Evolutionary conservation across 495 filamentous ascomycete species (phyloP).

Genomic region (Lepraria neglecta): DNA sequence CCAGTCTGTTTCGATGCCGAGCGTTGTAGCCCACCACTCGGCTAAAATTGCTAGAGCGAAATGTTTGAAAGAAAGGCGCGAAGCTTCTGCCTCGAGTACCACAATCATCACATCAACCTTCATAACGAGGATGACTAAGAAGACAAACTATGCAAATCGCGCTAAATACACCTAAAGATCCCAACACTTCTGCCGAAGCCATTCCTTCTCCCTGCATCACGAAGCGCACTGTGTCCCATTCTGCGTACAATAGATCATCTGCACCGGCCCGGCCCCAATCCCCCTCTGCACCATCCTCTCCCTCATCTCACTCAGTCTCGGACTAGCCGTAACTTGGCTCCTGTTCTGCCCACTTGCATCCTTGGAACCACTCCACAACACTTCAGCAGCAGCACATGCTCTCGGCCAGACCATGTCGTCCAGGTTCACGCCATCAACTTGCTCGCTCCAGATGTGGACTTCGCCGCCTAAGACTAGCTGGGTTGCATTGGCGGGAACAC

Average conservation of each 20-base stretch:
- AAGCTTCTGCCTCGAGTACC: no score
- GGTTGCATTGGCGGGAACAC: constrained; percentile 48
- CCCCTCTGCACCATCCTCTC: constrained; percentile 26
- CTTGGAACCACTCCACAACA: constrained; percentile 25
- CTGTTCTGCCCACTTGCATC: constrained; percentile 22
- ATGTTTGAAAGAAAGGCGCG: no score
- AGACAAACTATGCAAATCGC: background rate
- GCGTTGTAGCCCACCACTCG: no score
- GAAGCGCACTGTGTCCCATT: constrained; percentile 15
- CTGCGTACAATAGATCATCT: constrained; percentile 26
- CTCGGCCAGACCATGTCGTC: constrained; percentile 74
- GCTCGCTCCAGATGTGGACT: constrained; percentile 70
- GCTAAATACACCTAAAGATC: background rate
- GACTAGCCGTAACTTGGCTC: constrained; percentile 25
- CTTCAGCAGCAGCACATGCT: constrained; percentile 49
- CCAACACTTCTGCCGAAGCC: no score
- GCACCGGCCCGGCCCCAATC: constrained; percentile 24
- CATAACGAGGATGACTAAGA: no score
- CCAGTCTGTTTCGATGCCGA: no score
- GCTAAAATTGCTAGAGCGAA: no score
- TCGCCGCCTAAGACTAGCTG: constrained; percentile 71
- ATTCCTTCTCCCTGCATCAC: background rate
- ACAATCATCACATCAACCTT: no score
- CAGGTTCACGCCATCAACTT: constrained; percentile 62
- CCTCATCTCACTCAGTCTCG: constrained; percentile 26